Evolutionary conservation across 2,329 filamentous ascomycete genomes (phyloP).

Genomic region (Talaromyces sp.): DNA sequence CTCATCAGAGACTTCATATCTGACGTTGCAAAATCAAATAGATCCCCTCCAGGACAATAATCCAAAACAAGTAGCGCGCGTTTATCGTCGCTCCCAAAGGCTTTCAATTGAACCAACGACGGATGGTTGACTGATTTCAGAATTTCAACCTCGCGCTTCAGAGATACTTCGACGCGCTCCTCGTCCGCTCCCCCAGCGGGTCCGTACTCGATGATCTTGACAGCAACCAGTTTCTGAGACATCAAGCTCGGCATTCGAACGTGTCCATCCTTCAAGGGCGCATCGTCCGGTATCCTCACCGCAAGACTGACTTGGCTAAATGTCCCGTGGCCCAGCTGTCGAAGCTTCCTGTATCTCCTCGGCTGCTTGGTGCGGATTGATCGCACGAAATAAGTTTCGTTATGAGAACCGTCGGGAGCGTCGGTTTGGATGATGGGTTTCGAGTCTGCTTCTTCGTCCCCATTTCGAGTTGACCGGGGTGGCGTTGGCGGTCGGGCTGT

Average conservation of each 20-base stretch:
- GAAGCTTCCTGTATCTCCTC: conserved; percentile 72
- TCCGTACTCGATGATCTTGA: conserved; percentile 94
- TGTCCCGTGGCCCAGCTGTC: conserved; percentile 81
- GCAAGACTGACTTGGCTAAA: conserved; percentile 93
- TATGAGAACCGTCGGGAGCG: conserved; percentile 20
- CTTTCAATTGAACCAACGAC: conserved; percentile 83
- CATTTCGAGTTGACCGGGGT: conserved; percentile 65
- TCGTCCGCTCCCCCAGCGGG: conserved; percentile 90
- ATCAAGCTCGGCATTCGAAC: conserved; percentile 11
- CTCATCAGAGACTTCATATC: conserved; percentile 60
- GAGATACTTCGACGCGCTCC: conserved; percentile 83
- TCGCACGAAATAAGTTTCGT: conserved; percentile 65
- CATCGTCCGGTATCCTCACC: conserved; percentile 63
- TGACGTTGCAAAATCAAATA: conserved; percentile 84
- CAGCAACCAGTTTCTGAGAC: conserved; percentile 76
- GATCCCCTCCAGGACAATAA: conserved; percentile 88
- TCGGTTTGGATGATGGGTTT: conserved; percentile 28
- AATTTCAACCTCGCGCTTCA: conserved; percentile 93
- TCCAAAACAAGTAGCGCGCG: conserved; percentile 80
- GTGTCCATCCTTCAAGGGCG: conserved; percentile 30
- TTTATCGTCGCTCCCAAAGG: conserved; percentile 78
- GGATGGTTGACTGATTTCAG: conserved; percentile 84
- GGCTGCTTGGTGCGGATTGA: conserved; percentile 64
- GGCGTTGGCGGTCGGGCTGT: conserved; percentile 69
- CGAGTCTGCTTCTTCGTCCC: conserved; percentile 49